Evolutionary conservation across 306 rosid species (phyloP), one percentile per base, ranked within the genome.

Genomic region (Lupinus albus): DNA sequence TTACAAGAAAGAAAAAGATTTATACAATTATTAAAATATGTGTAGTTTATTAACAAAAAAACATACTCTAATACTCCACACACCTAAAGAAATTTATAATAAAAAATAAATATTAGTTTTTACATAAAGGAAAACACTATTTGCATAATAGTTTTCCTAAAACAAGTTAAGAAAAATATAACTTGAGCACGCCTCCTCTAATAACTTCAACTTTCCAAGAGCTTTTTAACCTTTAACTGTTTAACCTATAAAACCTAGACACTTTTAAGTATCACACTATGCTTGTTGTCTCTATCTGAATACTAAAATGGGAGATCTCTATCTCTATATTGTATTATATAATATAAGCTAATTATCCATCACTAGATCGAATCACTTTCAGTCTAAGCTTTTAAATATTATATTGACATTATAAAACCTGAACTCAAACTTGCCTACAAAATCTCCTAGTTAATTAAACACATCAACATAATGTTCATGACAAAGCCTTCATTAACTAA

Each of bases 391-490:
- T 68, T 61, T 13, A 12, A 52, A 11, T 42, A 72, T 50, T 33
- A 25, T 2, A 25, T 33, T 45, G 47, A 49, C 65, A 18, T 72
- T 59, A 25, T 25, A 35, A 66, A 73, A 57, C 66, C 58, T 79
- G 77, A 64, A 75, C 74, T 62, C 74, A 74, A 57, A 76, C 50
- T 74, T 64, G 74, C 73, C 80, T 74, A 74, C 83, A 79, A 57
- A 74, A 65, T 65, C 28, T 47, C 57, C 13, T 44, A 63, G 30
- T 25, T 25, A 25, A 25, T 25, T 17, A 53, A 61, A 63, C 59
- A 30, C 59, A 30, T 61, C 68, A 7, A 16, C 9, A 60, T 47
- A 47, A 57, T 17, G 32, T 50, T 71, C 73, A 12, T 71, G 33
- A 15, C 30, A 16, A 18, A 38, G 38, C 65, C 66, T 71, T 53